Conservation (phyloP, 164 flowering plant species). For the Aristolochia californica region DNA sequence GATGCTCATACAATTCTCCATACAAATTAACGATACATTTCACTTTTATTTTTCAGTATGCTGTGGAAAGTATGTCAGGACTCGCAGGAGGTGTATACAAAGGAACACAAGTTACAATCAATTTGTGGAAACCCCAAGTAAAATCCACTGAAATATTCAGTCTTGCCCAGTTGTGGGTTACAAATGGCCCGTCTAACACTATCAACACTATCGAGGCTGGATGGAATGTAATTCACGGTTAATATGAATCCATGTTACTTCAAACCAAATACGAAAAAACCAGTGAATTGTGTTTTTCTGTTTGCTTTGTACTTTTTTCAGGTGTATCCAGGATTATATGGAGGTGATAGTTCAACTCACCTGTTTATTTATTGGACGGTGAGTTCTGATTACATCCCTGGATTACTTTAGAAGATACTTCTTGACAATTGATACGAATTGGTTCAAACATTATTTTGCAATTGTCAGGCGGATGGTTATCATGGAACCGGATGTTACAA, state of each 20-base stretch:
- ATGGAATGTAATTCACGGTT: not conserved
- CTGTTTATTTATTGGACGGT: conserved; percentile 2
- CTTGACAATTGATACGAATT: not conserved
- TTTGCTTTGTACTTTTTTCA: not conserved
- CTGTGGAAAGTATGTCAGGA: too few relatives aligned
- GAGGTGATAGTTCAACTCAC: not conserved
- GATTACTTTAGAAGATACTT: not conserved
- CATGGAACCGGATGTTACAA: not conserved
- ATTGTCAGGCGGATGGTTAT: not conserved
- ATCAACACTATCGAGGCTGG: too few relatives aligned
- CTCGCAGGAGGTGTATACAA: not conserved
- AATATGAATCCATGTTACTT: not conserved
- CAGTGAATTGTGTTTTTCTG: not conserved
- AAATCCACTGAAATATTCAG: not conserved
- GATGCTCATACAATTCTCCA: too few relatives aligned
- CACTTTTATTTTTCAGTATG: too few relatives aligned
- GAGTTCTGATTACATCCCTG: not conserved
- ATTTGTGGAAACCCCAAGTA: not conserved
- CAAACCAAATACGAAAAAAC: not conserved
- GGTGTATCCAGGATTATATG: not conserved
- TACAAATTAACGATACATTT: too few relatives aligned
- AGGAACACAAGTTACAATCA: not conserved
- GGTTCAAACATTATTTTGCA: not conserved
- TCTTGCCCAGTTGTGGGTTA: not conserved
- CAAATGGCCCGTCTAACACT: too few relatives aligned